Percentiles rank a stretch among this genome's conserved stretches.
These are phyloP conservation scores for Oldenlandia corymbosa DNA, from an alignment of 257 asterid species.

Conservation along the genomic window DNA sequence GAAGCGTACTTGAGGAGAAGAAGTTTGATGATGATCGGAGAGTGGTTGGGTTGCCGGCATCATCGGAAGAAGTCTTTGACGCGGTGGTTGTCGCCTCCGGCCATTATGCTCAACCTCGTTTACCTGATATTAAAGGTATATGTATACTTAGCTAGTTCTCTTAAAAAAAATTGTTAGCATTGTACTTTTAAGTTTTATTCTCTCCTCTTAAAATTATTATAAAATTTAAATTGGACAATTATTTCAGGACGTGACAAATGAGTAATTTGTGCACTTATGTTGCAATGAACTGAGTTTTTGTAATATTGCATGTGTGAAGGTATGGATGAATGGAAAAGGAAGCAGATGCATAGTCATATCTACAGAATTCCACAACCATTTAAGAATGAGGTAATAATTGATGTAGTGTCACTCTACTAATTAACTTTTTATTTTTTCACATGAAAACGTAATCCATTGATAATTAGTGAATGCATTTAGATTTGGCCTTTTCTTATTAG, in stretches of 20 bases:
- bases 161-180: no score
- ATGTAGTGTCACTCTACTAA: no score
- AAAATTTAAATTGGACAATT: no score
- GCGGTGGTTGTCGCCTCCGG: slow-evolving; percentile 95
- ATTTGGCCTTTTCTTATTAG: no score
- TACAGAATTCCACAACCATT: slow-evolving; percentile 76
- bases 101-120: slow-evolving; percentile 67
- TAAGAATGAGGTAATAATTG: slow-evolving; percentile 53
- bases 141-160: no score
- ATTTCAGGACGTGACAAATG: no score
- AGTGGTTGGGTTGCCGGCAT: slow-evolving; percentile 31
- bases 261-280: no score
- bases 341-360: slow-evolving; percentile 74
- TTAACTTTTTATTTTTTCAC: no score
- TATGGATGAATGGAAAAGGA: slow-evolving; percentile 75
- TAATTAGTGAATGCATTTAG: no score
- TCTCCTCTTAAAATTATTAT: no score
- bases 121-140: slow-evolving; percentile 70
- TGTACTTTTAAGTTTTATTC: no score
- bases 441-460: no score
- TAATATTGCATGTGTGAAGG: slow-evolving; percentile 35
- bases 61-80: slow-evolving; percentile 61
- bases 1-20: not conserved
- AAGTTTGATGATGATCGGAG: not conserved
- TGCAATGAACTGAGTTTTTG: not conserved